These are phyloP conservation scores for Dendrobium catenatum DNA, from an alignment of 106 monocot species.

Conservation along the genomic window DNA sequence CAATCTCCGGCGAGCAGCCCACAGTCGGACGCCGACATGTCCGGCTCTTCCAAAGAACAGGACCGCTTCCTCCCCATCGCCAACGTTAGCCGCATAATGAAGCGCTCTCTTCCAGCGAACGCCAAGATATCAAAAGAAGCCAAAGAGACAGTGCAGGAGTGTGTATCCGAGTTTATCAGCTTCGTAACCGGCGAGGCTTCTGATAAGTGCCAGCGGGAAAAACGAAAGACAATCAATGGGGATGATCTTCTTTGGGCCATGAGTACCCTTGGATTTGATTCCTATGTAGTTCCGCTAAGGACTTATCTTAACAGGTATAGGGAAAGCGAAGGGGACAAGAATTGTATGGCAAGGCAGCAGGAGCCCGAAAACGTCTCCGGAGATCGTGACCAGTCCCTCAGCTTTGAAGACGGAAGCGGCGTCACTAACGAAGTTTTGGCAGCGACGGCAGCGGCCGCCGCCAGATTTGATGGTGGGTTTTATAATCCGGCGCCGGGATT, in stretches of 20 bases:
- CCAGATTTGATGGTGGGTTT: not conserved
- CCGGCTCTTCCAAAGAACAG: slow-evolving; percentile 20
- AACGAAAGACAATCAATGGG: slow-evolving; percentile 65
- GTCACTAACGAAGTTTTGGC: not conserved
- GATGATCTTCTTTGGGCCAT: slow-evolving; percentile 71
- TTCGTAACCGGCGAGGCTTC: slow-evolving; percentile 73
- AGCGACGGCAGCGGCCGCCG: not conserved
- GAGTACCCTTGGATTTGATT: slow-evolving; percentile 45
- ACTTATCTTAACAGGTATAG: slow-evolving; percentile 28
- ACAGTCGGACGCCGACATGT: slow-evolving; percentile 2
- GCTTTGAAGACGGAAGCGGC: not conserved
- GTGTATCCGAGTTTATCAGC: slow-evolving; percentile 77
- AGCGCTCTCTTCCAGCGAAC: slow-evolving; percentile 52
- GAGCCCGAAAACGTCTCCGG: not conserved
- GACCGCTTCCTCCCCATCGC: slow-evolving; percentile 44
- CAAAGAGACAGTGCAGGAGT: slow-evolving; percentile 71
- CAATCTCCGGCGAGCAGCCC: slow-evolving; percentile 12
- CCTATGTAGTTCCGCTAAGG: slow-evolving; percentile 35
- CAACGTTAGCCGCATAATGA: slow-evolving; percentile 47
- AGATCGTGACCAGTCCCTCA: not conserved
- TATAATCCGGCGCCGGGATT: not conserved
- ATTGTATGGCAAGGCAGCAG: not conserved
- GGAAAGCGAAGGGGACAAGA: slow-evolving; percentile 32
- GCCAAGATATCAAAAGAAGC: slow-evolving; percentile 73
- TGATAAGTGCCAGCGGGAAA: slow-evolving; percentile 71